Conservation (phyloP, 345 rosid species). For the Heritiera fomes region DNA sequence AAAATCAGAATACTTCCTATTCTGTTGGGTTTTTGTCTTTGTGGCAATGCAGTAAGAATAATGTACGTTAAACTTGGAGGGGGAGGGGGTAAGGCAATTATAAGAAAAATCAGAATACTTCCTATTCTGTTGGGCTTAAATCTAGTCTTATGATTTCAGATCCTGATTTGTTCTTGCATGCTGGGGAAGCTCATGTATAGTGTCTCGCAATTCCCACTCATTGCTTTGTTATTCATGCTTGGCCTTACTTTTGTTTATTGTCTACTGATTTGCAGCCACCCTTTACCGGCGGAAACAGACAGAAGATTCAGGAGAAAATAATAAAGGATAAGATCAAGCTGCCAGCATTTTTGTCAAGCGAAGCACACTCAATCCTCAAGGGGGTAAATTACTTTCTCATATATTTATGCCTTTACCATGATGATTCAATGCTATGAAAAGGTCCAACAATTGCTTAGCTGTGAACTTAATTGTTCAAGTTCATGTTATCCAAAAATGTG, state of each 20-base stretch:
- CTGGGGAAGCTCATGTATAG: too few relatives aligned
- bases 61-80: neutral
- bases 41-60: neutral
- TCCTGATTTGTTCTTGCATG: neutral
- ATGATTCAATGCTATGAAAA: conserved; percentile 9
- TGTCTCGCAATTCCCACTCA: neutral
- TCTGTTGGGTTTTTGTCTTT: neutral
- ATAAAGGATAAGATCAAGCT: conserved; percentile 51
- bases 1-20: neutral
- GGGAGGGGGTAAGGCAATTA: neutral
- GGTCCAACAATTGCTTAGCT: neutral
- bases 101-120: neutral
- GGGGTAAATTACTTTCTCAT: conserved; percentile 34
- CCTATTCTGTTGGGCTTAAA: neutral
- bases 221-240: conserved; percentile 7
- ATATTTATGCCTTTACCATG: neutral
- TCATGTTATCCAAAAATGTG: neutral
- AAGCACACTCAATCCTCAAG: conserved; percentile 49
- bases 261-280: conserved; percentile 45
- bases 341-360: conserved; percentile 47
- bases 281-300: conserved; percentile 46
- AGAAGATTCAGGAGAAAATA: conserved; percentile 52
- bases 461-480: neutral
- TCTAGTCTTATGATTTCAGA: neutral
- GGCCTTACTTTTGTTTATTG: neutral